phyloP scores from a whole-genome alignment of 2,329 filamentous ascomycete species.

The Pyrenochaeta sp. region DNA sequence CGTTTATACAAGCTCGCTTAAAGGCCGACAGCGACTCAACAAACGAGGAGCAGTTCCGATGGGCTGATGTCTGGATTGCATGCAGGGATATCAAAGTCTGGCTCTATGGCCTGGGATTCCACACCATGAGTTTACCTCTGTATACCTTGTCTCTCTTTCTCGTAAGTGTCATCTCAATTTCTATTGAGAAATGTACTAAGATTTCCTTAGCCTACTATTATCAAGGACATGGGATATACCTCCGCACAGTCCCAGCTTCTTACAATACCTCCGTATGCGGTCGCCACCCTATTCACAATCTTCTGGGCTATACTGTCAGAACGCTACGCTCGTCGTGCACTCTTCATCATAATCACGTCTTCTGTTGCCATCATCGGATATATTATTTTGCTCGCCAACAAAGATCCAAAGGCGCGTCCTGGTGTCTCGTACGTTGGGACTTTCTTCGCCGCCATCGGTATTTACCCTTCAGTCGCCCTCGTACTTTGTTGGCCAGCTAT shows the following conservation, averaged over 20 bases:
- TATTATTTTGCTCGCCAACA: slow-evolving; percentile 49
- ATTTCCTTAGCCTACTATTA: slow-evolving; percentile 61
- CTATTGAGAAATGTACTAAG: slow-evolving; percentile 4
- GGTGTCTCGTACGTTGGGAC: slow-evolving; percentile 50
- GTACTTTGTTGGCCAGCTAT: slow-evolving; percentile 61
- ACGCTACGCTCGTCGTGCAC: slow-evolving; percentile 38
- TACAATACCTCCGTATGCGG: slow-evolving; percentile 57
- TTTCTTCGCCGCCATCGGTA: slow-evolving; percentile 50
- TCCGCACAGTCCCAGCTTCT: slow-evolving; percentile 54
- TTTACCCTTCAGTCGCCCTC: slow-evolving; percentile 51
- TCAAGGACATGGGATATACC: slow-evolving; percentile 55
- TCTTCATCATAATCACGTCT: slow-evolving; percentile 47
- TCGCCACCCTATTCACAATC: slow-evolving; percentile 49
- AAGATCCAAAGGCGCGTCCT: slow-evolving; percentile 38
- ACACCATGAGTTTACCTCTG: slow-evolving; percentile 71
- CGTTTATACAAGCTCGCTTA: slow-evolving; percentile 69
- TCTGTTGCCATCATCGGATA: slow-evolving; percentile 48
- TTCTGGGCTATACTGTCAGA: slow-evolving; percentile 46
- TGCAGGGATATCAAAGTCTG: slow-evolving; percentile 56
- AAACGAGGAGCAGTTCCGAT: slow-evolving; percentile 72
- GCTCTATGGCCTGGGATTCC: slow-evolving; percentile 75
- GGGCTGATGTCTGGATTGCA: slow-evolving; percentile 70
- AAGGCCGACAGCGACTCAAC: slow-evolving; percentile 75
- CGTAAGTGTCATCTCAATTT: slow-evolving; percentile 49
- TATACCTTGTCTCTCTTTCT: slow-evolving; percentile 51